Evolutionary conservation across 164 flowering plant genomes (phyloP).

Genomic region (Chloranthus sessilifolius): DNA sequence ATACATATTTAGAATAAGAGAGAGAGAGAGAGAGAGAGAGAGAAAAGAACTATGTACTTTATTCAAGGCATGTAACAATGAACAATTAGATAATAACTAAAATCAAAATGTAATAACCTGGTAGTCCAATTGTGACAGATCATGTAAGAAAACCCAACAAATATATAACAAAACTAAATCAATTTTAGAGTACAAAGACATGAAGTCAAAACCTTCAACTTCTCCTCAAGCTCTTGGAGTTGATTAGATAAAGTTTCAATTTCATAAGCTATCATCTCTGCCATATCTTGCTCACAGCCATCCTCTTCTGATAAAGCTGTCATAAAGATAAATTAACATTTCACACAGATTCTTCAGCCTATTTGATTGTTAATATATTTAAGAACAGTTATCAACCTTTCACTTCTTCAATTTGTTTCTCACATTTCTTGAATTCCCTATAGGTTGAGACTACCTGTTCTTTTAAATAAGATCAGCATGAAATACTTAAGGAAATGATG

Average conservation of each 20-base stretch:
- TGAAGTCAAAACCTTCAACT: slow-evolving; percentile 58
- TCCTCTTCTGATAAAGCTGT: slow-evolving; percentile 77
- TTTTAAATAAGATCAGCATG: slow-evolving; percentile 5
- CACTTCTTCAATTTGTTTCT: slow-evolving; percentile 78
- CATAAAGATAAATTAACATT: slow-evolving; percentile 8
- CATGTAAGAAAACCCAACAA: too few relatives aligned
- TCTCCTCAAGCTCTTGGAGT: slow-evolving; percentile 69
- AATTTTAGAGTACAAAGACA: too few relatives aligned
- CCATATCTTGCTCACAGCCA: slow-evolving; percentile 82
- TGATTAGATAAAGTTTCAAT: slow-evolving; percentile 49
- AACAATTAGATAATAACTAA: too few relatives aligned
- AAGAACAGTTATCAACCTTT: slow-evolving; percentile 44
- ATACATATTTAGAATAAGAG: too few relatives aligned
- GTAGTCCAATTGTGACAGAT: too few relatives aligned
- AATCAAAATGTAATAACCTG: too few relatives aligned
- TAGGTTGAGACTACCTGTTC: slow-evolving; percentile 67
- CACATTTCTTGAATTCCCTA: slow-evolving; percentile 74
- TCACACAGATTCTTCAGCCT: not conserved
- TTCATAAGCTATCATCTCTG: slow-evolving; percentile 83
- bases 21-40: too few relatives aligned
- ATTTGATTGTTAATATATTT: not conserved
- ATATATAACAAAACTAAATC: too few relatives aligned
- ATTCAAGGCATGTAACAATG: too few relatives aligned
- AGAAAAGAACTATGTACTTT: too few relatives aligned
- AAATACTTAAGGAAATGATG: not conserved